Base-by-base conservation (phyloP, 306 rosid genomes). In the Vigna reflexopilosa region DNA sequence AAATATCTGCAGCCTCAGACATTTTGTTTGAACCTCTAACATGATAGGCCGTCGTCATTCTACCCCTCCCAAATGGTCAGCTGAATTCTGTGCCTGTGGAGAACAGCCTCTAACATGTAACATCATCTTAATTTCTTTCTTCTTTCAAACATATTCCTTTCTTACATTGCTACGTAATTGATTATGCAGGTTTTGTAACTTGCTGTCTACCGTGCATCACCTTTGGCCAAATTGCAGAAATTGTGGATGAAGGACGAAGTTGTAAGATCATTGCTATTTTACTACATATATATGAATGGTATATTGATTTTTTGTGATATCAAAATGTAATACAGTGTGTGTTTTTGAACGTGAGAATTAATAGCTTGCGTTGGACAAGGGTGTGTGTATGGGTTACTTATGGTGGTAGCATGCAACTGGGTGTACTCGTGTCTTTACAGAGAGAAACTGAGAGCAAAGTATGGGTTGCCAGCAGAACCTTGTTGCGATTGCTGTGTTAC, bases 201-300 rank as follows among this genome's bases (percentile, higher is more conserved):
- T 85, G 88, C 17, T 76, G 80, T 44, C 78, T 85, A 6, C 88
- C 88, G 0, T 82, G 88, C 70, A 11, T 85, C 64, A 85, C 88
- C 5, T 85, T 85, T 67, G 86, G 84, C 66, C 88, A 82, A 82
- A 76, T 85, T 64, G 88, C 86, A 40, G 86, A 85, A 70, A 9
- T 85, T 42, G 66, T 79, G 42, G 88, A 85, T 26, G 88, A 85
- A 82, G 86, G 80, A 9, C 62, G 64, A 15, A 82, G 77, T 66
- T 85, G 88, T 82, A 79, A 85, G 84, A 42, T 76, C 44, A 32
- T 42, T 42, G 3, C 3, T 20, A 20, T 22, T 59, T 47, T 59
- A 9, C 14, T 45, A 40, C 2, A 6, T 12, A 49, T 58, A 15
- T 24, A 2, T 12, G 5, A 47, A 20, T 70, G 64, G 0, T 7